phyloP scores from a whole-genome alignment of 495 filamentous ascomycete species.

The Penicillium lividum region DNA sequence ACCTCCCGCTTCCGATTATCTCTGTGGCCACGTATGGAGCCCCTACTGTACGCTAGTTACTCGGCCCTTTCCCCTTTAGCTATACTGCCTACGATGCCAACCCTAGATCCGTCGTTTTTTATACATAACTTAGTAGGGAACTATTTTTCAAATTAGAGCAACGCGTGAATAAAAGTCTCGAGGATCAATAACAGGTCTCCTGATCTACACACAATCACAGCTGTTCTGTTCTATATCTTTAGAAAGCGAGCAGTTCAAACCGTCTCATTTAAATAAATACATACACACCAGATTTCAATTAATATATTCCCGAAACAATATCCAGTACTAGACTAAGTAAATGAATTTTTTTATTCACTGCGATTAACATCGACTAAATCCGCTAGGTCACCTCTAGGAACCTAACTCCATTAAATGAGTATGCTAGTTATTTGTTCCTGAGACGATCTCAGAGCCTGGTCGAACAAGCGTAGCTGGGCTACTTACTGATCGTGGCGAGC shows the following conservation, averaged over 20 bases:
- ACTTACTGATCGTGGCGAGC: conserved; percentile 13
- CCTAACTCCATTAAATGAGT: conserved; percentile 12
- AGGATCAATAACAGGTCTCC: not conserved
- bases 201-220: not conserved
- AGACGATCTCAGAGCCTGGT: conserved; percentile 10
- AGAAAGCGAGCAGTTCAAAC: not conserved
- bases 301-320: not conserved
- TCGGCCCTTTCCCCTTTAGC: not conserved
- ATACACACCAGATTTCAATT: not conserved
- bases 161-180: not conserved
- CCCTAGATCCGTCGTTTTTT: not conserved
- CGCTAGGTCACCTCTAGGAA: conserved; percentile 4
- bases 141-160: not conserved
- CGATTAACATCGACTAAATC: not conserved
- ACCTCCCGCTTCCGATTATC: conserved; percentile 4
- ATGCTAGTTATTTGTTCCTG: conserved; percentile 3
- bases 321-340: not conserved
- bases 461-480: conserved; percentile 6
- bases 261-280: not conserved
- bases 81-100: not conserved
- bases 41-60: not conserved
- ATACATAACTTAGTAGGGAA: not conserved
- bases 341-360: not conserved
- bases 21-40: conserved; percentile 9
- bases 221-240: not conserved